Conservation (phyloP, 768 basidiomycete species). For the Coprinellus micaceus region DNA sequence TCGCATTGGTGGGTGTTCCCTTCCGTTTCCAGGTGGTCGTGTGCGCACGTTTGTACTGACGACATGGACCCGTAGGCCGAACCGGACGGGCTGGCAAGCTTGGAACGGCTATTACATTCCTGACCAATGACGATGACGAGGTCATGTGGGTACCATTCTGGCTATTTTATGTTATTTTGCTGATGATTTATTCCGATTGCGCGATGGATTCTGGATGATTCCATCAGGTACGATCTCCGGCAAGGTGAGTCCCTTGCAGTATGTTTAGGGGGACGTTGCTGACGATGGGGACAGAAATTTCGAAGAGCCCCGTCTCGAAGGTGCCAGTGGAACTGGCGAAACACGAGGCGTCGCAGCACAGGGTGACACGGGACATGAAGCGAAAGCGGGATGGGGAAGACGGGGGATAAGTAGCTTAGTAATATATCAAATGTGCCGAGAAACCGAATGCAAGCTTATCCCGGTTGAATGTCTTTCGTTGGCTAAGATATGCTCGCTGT, state of each 20-base stretch:
- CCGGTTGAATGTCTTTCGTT: background rate
- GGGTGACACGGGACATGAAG: constrained; percentile 93
- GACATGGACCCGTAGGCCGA: constrained; percentile 54
- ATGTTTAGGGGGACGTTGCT: background rate
- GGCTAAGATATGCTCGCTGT: background rate
- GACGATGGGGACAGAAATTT: constrained; percentile 59
- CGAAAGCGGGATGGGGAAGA: constrained; percentile 85
- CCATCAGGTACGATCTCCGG: constrained; percentile 87
- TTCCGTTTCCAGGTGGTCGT: no score
- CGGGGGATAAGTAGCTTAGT: constrained; percentile 37
- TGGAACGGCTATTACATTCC: constrained; percentile 91
- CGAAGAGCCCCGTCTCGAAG: constrained; percentile 90
- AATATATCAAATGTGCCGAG: background rate
- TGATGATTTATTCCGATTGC: background rate
- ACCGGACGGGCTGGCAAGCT: constrained; percentile 97
- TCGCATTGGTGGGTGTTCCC: constrained; percentile 72
- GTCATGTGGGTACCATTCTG: constrained; percentile 70
- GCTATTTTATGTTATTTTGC: constrained; percentile 8
- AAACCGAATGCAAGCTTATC: background rate
- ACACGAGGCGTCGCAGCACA: constrained; percentile 89
- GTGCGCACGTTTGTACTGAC: constrained; percentile 12
- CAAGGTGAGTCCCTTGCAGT: constrained; percentile 65
- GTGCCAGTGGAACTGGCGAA: constrained; percentile 84
- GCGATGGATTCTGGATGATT: constrained; percentile 13
- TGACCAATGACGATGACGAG: constrained; percentile 94